Evolutionary conservation across 2,329 filamentous ascomycete genomes (phyloP).

Genomic region (Pseudocercospora macadamiae): DNA sequence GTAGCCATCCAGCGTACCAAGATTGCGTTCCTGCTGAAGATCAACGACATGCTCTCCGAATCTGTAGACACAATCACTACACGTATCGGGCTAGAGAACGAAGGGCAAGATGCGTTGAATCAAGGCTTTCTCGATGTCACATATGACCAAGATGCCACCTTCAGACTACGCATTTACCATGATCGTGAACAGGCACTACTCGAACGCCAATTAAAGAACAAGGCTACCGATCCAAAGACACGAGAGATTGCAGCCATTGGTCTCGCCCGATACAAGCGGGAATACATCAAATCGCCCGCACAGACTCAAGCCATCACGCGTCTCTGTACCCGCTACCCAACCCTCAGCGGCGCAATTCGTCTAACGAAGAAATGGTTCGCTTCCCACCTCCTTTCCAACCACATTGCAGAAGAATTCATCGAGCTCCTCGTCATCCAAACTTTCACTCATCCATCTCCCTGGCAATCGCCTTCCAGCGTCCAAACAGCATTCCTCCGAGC

Average conservation of each 20-base stretch:
- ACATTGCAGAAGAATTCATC: constrained; percentile 78
- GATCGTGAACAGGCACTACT: constrained; percentile 83
- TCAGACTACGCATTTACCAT: constrained; percentile 85
- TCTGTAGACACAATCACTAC: constrained; percentile 64
- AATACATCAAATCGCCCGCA: constrained; percentile 71
- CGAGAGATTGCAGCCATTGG: constrained; percentile 71
- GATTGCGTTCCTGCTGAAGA: constrained; percentile 77
- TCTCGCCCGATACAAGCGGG: constrained; percentile 70
- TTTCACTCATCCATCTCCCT: constrained; percentile 82
- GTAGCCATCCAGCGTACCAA: constrained; percentile 92
- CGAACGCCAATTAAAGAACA: constrained; percentile 76
- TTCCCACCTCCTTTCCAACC: constrained; percentile 74
- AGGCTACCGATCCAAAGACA: constrained; percentile 63
- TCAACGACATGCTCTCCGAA: constrained; percentile 71
- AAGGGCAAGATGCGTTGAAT: constrained; percentile 69
- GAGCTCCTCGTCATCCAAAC: constrained; percentile 78
- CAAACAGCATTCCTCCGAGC: constrained; percentile 81
- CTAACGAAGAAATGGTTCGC: constrained; percentile 89
- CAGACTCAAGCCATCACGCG: constrained; percentile 82
- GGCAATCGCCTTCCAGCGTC: constrained; percentile 73
- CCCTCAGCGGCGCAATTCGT: constrained; percentile 80
- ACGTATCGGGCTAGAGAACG: constrained; percentile 80
- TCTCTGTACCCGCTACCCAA: constrained; percentile 76
- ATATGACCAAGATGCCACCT: constrained; percentile 71
- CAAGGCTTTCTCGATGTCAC: constrained; percentile 80